Conservation (phyloP, 1,139 yeast genomes). For the Magnusiomyces paraingens region DNA sequence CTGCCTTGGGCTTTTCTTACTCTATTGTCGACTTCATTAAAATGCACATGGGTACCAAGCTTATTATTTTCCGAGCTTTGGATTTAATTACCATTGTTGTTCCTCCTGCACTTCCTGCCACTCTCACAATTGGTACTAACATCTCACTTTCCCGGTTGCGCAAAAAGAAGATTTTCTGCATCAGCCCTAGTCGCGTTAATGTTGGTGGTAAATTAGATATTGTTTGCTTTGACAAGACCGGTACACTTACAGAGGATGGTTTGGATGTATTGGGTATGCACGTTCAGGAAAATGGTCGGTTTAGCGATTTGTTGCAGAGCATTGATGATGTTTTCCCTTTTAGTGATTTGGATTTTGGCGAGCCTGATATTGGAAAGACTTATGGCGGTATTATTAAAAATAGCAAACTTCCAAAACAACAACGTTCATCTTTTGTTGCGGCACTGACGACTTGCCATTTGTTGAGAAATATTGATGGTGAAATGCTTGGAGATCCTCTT, state of each 20-base stretch:
- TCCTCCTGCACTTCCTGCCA: constrained; percentile 98
- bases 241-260: constrained; percentile 96
- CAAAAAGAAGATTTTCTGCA: constrained; percentile 67
- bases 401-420: background rate
- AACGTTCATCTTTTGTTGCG: constrained; percentile 17
- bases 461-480: constrained; percentile 67
- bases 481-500: constrained; percentile 85
- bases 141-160: constrained; percentile 79
- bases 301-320: constrained; percentile 40
- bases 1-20: constrained; percentile 73
- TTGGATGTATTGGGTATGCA: constrained; percentile 88
- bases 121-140: constrained; percentile 91
- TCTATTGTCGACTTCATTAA: constrained; percentile 78
- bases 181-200: constrained; percentile 88
- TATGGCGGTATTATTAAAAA: background rate
- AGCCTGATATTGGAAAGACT: constrained; percentile 9
- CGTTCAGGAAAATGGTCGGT: constrained; percentile 34
- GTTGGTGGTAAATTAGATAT: constrained; percentile 91
- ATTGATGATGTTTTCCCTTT: constrained; percentile 28
- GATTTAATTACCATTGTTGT: constrained; percentile 95
- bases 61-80: constrained; percentile 80
- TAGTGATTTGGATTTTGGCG: constrained; percentile 2
- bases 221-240: constrained; percentile 92
- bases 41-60: constrained; percentile 59
- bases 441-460: constrained; percentile 86